Percentiles rank a stretch among this genome's conserved stretches.
phyloP scores from a whole-genome alignment of 108 stramenopile genomes.

The Aurantiochytrium sp. region DNA sequence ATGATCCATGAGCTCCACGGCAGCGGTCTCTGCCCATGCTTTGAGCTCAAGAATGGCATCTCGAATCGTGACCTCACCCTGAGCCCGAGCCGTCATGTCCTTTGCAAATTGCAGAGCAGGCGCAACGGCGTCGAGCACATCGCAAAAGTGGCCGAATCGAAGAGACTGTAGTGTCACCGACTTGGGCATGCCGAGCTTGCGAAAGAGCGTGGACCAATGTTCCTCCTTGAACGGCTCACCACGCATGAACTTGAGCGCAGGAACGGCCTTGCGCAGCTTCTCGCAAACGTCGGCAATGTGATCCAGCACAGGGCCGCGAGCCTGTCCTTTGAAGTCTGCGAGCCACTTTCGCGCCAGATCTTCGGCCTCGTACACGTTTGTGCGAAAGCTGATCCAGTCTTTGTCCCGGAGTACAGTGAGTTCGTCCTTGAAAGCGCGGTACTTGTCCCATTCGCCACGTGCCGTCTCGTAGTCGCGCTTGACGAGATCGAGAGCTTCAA shows the following conservation, averaged over 20 bases:
- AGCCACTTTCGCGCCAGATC: constrained; percentile 50
- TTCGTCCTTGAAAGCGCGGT: constrained; percentile 40
- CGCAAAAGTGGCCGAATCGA: constrained; percentile 46
- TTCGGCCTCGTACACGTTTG: constrained; percentile 49
- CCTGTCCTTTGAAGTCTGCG: constrained; percentile 38
- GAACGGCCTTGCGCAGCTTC: constrained; percentile 39
- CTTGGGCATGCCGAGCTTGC: constrained; percentile 49
- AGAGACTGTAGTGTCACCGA: constrained; percentile 45
- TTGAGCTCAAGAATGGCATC: constrained; percentile 55
- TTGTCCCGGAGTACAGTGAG: constrained; percentile 19
- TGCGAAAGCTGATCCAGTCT: constrained; percentile 57
- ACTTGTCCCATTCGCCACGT: constrained; percentile 31
- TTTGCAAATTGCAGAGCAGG: constrained; percentile 47
- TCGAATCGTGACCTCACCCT: constrained; percentile 57
- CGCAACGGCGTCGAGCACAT: constrained; percentile 27
- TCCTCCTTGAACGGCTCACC: constrained; percentile 64
- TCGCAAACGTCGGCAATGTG: constrained; percentile 38
- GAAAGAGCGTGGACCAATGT: constrained; percentile 53
- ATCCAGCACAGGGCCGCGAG: constrained; percentile 23
- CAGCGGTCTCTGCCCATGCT: constrained; percentile 53
- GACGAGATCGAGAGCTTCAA: constrained; percentile 36
- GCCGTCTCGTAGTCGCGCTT: constrained; percentile 36
- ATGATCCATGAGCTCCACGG: constrained; percentile 43
- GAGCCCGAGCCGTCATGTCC: constrained; percentile 52
- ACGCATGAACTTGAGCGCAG: constrained; percentile 50